Conservation (phyloP, 768 basidiomycete genomes). For the Russula earlei region DNA sequence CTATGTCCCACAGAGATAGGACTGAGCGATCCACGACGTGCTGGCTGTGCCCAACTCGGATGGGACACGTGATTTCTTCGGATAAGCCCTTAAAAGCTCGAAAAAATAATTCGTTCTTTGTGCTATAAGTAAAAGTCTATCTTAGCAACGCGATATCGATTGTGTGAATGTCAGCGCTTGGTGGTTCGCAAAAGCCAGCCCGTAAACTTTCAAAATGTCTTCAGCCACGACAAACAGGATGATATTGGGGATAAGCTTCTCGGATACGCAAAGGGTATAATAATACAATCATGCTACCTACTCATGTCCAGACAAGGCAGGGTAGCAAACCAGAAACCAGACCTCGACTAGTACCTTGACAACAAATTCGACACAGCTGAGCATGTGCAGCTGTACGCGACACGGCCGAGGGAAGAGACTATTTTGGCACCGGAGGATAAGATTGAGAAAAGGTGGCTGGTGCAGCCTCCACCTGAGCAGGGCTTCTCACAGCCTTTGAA, state of each 20-base stretch:
- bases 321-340: not conserved
- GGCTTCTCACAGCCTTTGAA: not conserved
- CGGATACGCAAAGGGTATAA: not conserved
- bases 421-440: not conserved
- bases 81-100: too few species aligned
- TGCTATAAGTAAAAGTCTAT: too few species aligned
- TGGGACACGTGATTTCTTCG: not conserved
- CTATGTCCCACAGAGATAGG: not conserved
- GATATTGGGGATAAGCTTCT: not conserved
- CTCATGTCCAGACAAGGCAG: not conserved
- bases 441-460: not conserved
- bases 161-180: too few species aligned
- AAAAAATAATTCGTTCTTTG: not conserved
- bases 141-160: too few species aligned
- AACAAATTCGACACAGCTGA: not conserved
- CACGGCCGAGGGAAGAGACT: not conserved
- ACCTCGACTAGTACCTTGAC: not conserved
- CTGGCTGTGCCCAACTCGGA: not conserved
- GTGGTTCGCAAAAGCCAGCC: too few species aligned
- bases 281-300: not conserved
- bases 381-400: not conserved
- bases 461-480: not conserved
- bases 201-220: too few species aligned
- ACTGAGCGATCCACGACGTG: not conserved
- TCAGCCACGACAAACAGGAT: not conserved